phyloP scores from a whole-genome alignment of 2,329 filamentous ascomycete species.

The Moelleriella libera region DNA sequence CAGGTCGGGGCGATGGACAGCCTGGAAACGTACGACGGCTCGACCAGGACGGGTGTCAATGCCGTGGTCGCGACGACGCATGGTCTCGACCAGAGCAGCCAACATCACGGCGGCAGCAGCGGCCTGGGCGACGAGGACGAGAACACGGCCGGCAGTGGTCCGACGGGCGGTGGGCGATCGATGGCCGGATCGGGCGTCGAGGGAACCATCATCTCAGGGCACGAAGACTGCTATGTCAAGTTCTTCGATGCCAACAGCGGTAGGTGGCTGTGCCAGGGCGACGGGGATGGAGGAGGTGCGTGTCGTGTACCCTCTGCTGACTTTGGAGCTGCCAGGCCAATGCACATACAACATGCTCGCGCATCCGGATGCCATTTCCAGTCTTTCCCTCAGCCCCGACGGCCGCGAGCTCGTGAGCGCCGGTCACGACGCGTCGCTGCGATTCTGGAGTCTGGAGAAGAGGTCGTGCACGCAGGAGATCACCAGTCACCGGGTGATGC shows the following conservation, averaged over 20 bases:
- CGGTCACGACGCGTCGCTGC: conserved; percentile 85
- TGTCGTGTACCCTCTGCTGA: no score
- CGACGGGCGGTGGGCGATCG: conserved; percentile 50
- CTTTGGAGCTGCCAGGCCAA: conserved; percentile 53
- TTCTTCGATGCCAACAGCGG: conserved; percentile 99
- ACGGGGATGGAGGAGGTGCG: no score
- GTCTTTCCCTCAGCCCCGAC: conserved; percentile 82
- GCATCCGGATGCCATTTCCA: conserved; percentile 84
- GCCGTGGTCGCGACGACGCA: conserved; percentile 77
- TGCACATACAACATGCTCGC: conserved; percentile 98
- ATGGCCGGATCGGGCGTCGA: conserved; percentile 68
- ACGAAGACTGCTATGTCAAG: conserved; percentile 89
- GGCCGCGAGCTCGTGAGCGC: conserved; percentile 89
- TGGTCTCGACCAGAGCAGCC: conserved; percentile 55
- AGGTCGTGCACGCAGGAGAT: conserved; percentile 91
- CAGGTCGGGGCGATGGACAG: conserved; percentile 89
- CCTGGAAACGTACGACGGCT: conserved; percentile 84
- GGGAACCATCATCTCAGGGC: conserved; percentile 88
- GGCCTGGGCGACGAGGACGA: conserved; percentile 58
- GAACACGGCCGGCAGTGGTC: conserved; percentile 55
- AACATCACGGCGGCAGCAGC: conserved; percentile 37
- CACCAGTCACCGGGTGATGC: conserved; percentile 83
- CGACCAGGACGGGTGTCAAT: conserved; percentile 67
- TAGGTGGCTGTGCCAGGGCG: conserved; percentile 34
- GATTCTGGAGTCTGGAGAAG: conserved; percentile 97